Evolutionary conservation across 2,329 filamentous ascomycete species (phyloP), one percentile per base, ranked within the genome.

Genomic region (Fusarium illudens): DNA sequence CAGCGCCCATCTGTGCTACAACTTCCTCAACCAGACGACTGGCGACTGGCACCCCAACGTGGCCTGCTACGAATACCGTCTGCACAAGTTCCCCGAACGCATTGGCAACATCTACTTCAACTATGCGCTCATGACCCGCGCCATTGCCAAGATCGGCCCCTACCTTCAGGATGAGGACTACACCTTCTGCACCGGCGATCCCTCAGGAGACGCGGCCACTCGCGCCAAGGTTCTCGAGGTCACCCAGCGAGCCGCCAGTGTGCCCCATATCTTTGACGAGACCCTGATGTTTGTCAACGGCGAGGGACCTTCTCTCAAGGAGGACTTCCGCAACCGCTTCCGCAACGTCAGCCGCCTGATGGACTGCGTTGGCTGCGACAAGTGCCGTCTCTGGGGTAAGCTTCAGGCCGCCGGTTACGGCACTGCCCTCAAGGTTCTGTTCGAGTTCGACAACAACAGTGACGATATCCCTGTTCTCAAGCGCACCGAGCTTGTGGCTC

Each of bases 51-150:
- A 90, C 51, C 94, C 94, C 22, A 99, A 99, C 75, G 79, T 97
- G 56, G 84, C 89, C 67, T 99, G 96, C 84, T 99, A 97, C 84
- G 89, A 92, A 76, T 83, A 89, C 32, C 89, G 96, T n/a, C 86
- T 99, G 15, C 92, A 97, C 79, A 84, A 86, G 20, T 89, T 92
- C 77, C 93, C 95, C 0, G 96, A 99, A 71, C 92, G 95, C 64
- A 92, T 99, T 75, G 96, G 94, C 71, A 99, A 99, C 79, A 86
- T 99, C 51, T 99, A 99, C 83, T 99, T 99, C 84, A 98, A 99
- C 86, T 99, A 97, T 76, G 96, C 96, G 1, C 86, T 99, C n/a
- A 86, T 99, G 37, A 91, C 95, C 25, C 92, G 96, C 51, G 96
- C 96, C 12, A 87, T 98, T 37, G 92, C 93, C 55, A 99, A 99